Evolutionary conservation across 2,329 filamentous ascomycete genomes (phyloP).

Genomic region (Cordyceps militaris): DNA sequence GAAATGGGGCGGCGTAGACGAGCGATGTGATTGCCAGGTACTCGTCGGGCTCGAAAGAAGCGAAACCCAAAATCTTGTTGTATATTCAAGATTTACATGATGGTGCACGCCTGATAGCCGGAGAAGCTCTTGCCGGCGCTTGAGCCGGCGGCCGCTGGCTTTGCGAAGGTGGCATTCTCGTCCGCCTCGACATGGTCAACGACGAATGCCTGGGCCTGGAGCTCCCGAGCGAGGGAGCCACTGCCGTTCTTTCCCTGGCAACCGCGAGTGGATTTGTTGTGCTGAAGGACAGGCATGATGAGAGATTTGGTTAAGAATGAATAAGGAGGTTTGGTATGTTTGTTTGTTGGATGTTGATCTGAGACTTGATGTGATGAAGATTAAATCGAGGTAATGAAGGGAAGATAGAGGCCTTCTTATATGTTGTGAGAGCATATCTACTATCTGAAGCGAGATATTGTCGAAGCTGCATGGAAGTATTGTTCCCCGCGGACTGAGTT

Average conservation of each 20-base stretch:
- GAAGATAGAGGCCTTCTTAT: neutral
- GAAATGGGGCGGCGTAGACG: neutral
- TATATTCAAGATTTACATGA: neutral
- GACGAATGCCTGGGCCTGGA: neutral
- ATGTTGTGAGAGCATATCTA: neutral
- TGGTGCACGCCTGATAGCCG: constrained; percentile 4
- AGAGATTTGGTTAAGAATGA: neutral
- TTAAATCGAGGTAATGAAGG: neutral
- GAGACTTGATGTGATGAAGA: neutral
- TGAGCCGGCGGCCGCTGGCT: neutral
- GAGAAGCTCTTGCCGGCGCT: neutral
- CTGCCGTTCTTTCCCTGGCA: neutral
- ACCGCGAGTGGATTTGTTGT: neutral
- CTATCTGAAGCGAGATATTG: constrained; percentile 12
- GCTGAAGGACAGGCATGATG: neutral
- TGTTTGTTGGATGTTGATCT: neutral
- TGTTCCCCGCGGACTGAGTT: neutral
- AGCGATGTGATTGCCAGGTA: neutral
- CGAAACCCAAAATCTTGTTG: neutral
- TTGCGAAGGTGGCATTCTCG: neutral
- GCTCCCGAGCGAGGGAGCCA: neutral
- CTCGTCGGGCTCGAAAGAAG: neutral
- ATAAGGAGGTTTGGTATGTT: neutral
- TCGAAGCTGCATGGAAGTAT: constrained; percentile 20
- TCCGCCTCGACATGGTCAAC: neutral